Base-by-base conservation (phyloP, 75 land plant species). In the Azolla pinnata region DNA sequence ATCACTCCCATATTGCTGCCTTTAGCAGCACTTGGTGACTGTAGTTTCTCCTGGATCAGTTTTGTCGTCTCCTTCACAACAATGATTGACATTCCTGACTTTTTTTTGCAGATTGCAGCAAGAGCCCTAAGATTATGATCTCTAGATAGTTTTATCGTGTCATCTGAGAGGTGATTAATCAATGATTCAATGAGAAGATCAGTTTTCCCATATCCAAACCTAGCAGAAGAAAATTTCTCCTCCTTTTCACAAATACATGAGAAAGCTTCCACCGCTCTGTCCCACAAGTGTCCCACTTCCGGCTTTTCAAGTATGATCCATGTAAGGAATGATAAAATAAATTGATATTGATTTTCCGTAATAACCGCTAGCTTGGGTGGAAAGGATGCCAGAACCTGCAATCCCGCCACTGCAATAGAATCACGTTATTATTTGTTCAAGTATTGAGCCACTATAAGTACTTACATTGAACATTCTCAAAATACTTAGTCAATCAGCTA, bases 381-480 rank as follows among this genome's bases (percentile, higher is more conserved):
- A 68, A 79, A 83, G 28, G 89, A 75, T 19, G 84, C 75, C 57
- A 88, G 60, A 21, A 68, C 76, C 73, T 81, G 75, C 69, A 93
- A 68, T 18, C 98, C 90, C 47, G 75, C 81, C 45, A 83, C 98
- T 93, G 90, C 61, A 73, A 62, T n/a, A n/a, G n/a, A n/a, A n/a
- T n/a, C n/a, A n/a, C n/a, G n/a, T n/a, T n/a, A n/a, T n/a, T n/a
- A n/a, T n/a, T n/a, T n/a, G n/a, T n/a, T n/a, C n/a, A n/a, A n/a
- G n/a, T n/a, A n/a, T n/a, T n/a, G n/a, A n/a, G n/a, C n/a, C n/a
- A n/a, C n/a, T n/a, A n/a, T n/a, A n/a, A n/a, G n/a, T n/a, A n/a
- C n/a, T n/a, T n/a, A n/a, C n/a, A n/a, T n/a, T 48, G 21, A 48
- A 7, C 51, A 3, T 48, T 20, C 21, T 17, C 40, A 35, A 12